A percentile compares a stretch with the other conserved stretches of the same genome.
Conservation (phyloP, 495 filamentous ascomycete genomes). For the Penicillium cosmopolitanum region DNA sequence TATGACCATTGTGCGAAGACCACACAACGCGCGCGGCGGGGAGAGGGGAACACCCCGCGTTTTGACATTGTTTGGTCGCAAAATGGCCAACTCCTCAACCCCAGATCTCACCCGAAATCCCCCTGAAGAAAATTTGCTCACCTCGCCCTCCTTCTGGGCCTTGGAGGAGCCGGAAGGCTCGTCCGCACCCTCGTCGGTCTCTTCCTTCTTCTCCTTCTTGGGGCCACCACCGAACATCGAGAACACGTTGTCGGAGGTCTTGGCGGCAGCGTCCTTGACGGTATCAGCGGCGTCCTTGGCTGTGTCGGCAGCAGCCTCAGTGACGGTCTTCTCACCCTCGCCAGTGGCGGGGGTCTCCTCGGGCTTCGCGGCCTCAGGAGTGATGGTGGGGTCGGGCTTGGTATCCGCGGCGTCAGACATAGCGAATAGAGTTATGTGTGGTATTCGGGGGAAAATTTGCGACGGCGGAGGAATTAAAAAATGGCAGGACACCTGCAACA, state of each 20-base stretch:
- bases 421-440: conserved; percentile 21
- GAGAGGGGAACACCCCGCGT: conserved; percentile 14
- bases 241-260: conserved; percentile 78
- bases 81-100: conserved; percentile 13
- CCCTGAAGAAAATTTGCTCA: conserved; percentile 30
- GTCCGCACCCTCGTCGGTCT: conserved; percentile 71
- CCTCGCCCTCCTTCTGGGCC: conserved; percentile 69
- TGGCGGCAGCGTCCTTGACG: conserved; percentile 53
- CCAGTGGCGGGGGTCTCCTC: conserved; percentile 42
- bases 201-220: conserved; percentile 82
- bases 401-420: conserved; percentile 55
- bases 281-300: conserved; percentile 49
- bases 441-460: conserved; percentile 5
- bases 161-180: conserved; percentile 88
- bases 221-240: conserved; percentile 96
- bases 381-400: conserved; percentile 54
- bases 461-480: not conserved
- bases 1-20: not conserved
- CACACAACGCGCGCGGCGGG: conserved; percentile 12
- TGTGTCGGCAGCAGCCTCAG: conserved; percentile 43
- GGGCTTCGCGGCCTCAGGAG: conserved; percentile 46
- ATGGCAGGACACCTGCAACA: conserved; percentile 8
- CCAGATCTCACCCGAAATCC: conserved; percentile 3
- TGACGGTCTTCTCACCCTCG: conserved; percentile 41
- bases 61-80: not conserved